phyloP scores from a whole-genome alignment of 176 grass and related monocot species.

The Olyra latifolia region DNA sequence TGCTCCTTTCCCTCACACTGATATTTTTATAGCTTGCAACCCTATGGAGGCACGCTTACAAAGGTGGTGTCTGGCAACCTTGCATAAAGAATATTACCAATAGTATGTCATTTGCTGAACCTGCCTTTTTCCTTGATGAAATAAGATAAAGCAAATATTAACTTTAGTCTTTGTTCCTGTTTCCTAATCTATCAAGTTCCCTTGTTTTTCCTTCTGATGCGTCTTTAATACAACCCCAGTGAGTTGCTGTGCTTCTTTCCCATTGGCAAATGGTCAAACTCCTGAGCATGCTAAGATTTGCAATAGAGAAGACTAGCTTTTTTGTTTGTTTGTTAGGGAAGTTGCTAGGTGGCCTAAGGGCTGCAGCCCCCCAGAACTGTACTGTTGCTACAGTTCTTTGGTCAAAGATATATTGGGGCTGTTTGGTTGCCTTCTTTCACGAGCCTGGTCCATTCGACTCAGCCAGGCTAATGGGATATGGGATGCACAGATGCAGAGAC shows the following conservation, averaged over 20 bases:
- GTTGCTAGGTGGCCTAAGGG: neutral
- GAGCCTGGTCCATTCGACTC: no score
- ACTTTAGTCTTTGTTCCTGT: neutral
- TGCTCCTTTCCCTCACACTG: conserved; percentile 27
- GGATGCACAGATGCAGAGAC: no score
- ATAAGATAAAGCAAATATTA: neutral
- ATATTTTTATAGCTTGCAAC: conserved; percentile 84
- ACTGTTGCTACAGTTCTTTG: neutral
- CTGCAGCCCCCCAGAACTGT: no score
- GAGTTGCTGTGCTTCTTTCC: neutral
- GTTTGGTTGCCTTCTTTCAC: no score
- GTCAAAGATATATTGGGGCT: neutral
- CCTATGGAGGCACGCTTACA: conserved; percentile 83
- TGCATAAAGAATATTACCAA: conserved; percentile 62
- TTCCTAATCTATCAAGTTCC: neutral
- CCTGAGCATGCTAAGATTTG: conserved; percentile 11
- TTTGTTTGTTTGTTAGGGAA: neutral
- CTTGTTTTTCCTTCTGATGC: neutral
- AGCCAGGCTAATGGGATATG: no score
- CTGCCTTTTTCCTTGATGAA: neutral
- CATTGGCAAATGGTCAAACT: conserved; percentile 5
- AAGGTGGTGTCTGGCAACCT: conserved; percentile 68
- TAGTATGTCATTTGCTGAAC: conserved; percentile 41
- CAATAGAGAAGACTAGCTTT: neutral
- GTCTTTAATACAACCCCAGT: neutral